Percentiles rank a stretch among this genome's conserved stretches.
These are phyloP conservation scores for Fusarium solani-melongenae DNA, from an alignment of 2,329 filamentous ascomycete species.

Conservation along the genomic window DNA sequence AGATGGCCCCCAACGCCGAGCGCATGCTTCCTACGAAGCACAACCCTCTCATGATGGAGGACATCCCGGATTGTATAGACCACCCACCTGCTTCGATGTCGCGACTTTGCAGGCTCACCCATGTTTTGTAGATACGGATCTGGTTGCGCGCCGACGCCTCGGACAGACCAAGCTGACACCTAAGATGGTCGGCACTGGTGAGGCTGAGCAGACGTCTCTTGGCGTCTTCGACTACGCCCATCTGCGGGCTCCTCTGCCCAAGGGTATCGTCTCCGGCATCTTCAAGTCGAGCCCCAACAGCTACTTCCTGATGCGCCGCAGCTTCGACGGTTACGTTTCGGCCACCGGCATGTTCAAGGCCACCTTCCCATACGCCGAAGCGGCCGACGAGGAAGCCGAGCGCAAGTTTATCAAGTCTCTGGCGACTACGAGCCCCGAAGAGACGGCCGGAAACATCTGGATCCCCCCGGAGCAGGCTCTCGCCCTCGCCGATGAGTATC, in stretches of 20 bases:
- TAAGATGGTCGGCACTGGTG: slow-evolving; percentile 80
- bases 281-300: slow-evolving; percentile 90
- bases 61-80: slow-evolving; percentile 70
- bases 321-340: slow-evolving; percentile 84
- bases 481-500: slow-evolving; percentile 85
- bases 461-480: slow-evolving; percentile 87
- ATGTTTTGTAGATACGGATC: slow-evolving; percentile 70
- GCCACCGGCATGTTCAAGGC: slow-evolving; percentile 95
- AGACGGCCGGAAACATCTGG: slow-evolving; percentile 97
- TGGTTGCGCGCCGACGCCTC: slow-evolving; percentile 85
- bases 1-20: slow-evolving; percentile 51
- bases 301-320: slow-evolving; percentile 96
- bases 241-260: slow-evolving; percentile 89
- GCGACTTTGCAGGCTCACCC: slow-evolving; percentile 40
- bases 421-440: slow-evolving; percentile 83
- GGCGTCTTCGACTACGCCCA: slow-evolving; percentile 97
- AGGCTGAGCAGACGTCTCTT: slow-evolving; percentile 77
- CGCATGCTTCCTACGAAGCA: slow-evolving; percentile 68
- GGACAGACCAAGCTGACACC: slow-evolving; percentile 92
- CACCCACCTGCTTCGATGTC: slow-evolving; percentile 9
- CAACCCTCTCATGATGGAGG: slow-evolving; percentile 75
- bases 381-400: slow-evolving; percentile 78
- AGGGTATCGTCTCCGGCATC: slow-evolving; percentile 91
- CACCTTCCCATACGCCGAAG: slow-evolving; percentile 82
- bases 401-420: slow-evolving; percentile 87